A percentile compares a stretch with the other conserved stretches of the same genome.
Conservation (phyloP, 495 filamentous ascomycete species). For the Friedmanniomyces simplex region DNA sequence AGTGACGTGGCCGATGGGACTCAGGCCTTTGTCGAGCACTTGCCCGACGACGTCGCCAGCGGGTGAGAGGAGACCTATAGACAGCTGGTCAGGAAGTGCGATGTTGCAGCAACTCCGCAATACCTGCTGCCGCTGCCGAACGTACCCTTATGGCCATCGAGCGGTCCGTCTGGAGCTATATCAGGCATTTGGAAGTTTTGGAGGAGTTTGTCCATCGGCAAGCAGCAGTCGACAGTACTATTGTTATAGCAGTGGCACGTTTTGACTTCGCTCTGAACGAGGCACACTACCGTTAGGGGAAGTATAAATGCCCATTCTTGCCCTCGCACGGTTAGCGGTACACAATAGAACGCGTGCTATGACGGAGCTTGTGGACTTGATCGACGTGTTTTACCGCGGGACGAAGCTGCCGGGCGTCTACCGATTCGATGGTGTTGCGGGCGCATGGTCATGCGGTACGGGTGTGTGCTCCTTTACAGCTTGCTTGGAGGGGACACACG, state of each 20-base stretch:
- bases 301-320: background rate
- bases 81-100: background rate
- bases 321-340: background rate
- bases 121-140: background rate
- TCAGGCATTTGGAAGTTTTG: background rate
- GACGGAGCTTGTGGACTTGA: background rate
- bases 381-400: background rate
- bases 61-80: slow-evolving; percentile 17
- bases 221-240: background rate
- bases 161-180: slow-evolving; percentile 1
- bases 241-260: too few relatives aligned
- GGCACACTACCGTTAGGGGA: background rate
- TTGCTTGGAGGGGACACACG: background rate
- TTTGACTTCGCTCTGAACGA: too few relatives aligned
- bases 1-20: slow-evolving; percentile 7
- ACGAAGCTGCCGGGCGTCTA: background rate
- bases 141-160: slow-evolving; percentile 1
- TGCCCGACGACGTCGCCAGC: slow-evolving; percentile 16
- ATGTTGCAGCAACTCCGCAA: background rate
- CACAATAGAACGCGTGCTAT: slow-evolving; percentile 1
- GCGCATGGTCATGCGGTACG: background rate
- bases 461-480: background rate
- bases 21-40: slow-evolving; percentile 21
- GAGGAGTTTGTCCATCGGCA: background rate
- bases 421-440: background rate